Evolutionary conservation across 2,329 filamentous ascomycete genomes (phyloP), one percentile per base, ranked within the genome.

Genomic region (Colletotrichum sp.): DNA sequence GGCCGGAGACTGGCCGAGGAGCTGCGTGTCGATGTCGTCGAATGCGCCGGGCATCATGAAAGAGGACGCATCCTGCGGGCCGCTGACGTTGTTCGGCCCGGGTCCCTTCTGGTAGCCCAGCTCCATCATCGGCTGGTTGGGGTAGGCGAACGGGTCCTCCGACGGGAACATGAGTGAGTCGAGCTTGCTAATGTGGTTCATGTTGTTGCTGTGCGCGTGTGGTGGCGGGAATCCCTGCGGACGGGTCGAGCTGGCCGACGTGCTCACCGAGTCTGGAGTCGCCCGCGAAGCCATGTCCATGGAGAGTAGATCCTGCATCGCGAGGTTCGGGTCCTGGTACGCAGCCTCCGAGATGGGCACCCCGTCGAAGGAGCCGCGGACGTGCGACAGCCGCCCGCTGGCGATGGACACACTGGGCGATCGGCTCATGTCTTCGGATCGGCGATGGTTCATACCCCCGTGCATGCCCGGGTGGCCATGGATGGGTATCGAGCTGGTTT

Each of bases 101-200:
- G 83, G 77, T 71, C 82, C 81, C n/a, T 82, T 79, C 30, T 84
- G 84, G 79, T 83, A 86, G 12, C 88, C 88, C 55, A 91, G 86
- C 79, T 91, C 88, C 86, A 93, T 92, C 86, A 94, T 91, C 1
- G 94, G 92, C 78, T 95, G 94, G 80, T 93, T 95, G 0, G 94
- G 94, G 80, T 96, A 97, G 0, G 93, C 93, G 77, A 96, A 94
- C 0, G 94, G 94, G 79, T 96, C 94, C 38, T 91, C 90, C 0
- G 94, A 93, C 2, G 94, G 93, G 80, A 96, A 96, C 93, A 96
- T 96, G 85, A 96, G 92, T 5, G 93, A 92, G 74, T 93, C 93
- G 8, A 96, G 89, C 81, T 95, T 94, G 78, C 94, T 91, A 18
- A 96, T 86, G 6, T 86, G 85, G 79, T 87, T 90, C 63, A 84